Evolutionary conservation across 1,284 basidiomycete species (phyloP), one percentile per base, ranked within the genome.

Genomic region (Neonothopanus nambi): DNA sequence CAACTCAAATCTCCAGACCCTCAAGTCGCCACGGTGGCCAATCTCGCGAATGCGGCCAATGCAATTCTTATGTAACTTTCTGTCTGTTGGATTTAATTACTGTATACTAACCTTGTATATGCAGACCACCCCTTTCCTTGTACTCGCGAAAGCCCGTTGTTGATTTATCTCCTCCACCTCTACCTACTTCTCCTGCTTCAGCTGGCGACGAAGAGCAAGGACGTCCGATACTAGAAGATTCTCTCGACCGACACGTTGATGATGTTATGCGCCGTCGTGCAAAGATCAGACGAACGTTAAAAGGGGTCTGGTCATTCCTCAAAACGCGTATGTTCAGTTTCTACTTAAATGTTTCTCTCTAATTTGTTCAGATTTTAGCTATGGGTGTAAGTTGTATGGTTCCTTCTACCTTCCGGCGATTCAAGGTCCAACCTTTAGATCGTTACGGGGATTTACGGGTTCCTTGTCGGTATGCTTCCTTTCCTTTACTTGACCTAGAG

Each of bases 271-370:
- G 78, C 21, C 82, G 84, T 57, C 81, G 81, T 30, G 82, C 84
- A 26, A 86, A 81, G 65, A 70, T 83, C 45, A 77, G 80, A 51
- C 75, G 86, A 9, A 83, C 79, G 0, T 69, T 90, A 63, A 75
- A 77, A 59, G 91, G 92, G 5, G 74, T 94, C 2, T 92, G 91
- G 90, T 81, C 86, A 1, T 95, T 91, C 63, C 68, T 93, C 56
- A 92, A 90, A 72, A 95, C 92, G 53, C 87, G 86, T 88, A 66
- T 58, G 82, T 33, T 47, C 15, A 12, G 28, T 15, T 17, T 13
- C 23, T 12, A 20, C 18, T 20, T 37, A 54, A 35, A 41, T 50
- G 9, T 18, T 55, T 36, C 43, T 36, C 56, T 50, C 24, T 55
- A 12, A 38, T 35, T 42, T 30, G 20, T 33, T 15, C 33, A 15